Base-by-base conservation (phyloP, 2,329 filamentous ascomycete genomes). In the Fusarium pseudoanthophilum region DNA sequence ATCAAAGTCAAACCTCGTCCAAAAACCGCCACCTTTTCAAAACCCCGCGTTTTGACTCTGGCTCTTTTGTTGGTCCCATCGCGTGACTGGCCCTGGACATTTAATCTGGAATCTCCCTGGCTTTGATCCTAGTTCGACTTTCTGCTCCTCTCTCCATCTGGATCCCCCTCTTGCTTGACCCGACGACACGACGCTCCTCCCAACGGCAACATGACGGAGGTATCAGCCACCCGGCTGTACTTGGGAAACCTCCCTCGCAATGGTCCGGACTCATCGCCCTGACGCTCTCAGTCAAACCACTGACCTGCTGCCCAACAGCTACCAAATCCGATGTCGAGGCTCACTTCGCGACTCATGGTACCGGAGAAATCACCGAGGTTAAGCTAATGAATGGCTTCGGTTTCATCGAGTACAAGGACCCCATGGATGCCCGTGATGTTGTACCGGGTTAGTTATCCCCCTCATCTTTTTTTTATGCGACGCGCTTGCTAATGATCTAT, bases 311-410 rank as follows among this genome's bases (percentile, higher is more conserved):
- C 82, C 80, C 82, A 73, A 82, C 86, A 97, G 95, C 94, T 86
- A 98, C 95, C 85, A 98, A 98, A 88, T 91, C 93, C 84, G 95
- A 99, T 83, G 93, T 99, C 83, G 95, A 98, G 86, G 91, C 92
- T 79, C 95, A 98, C 85, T 99, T 99, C 86, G 92, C 92, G 83
- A 94, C 92, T 80, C 95, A 98, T 91, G 96, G 95, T 82, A 95
- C 95, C 78, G 96, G 96, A 83, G 95, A 97, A 83, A 98, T 99
- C 82, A 96, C 93, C 77, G 96, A 99, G 87, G 95, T 99, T 87
- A 99, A 99, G 88, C 91, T 99, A 74, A 99, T 99, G 96, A 98
- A 97, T 83, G 96, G 96, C 80, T 99, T 99, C 82, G 96, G 96
- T 83, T 99, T 99, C 87, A 97, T 99, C 82, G 96, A 99, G 85